Base-by-base conservation (phyloP, 345 rosid species). In the Acer yangbiense region DNA sequence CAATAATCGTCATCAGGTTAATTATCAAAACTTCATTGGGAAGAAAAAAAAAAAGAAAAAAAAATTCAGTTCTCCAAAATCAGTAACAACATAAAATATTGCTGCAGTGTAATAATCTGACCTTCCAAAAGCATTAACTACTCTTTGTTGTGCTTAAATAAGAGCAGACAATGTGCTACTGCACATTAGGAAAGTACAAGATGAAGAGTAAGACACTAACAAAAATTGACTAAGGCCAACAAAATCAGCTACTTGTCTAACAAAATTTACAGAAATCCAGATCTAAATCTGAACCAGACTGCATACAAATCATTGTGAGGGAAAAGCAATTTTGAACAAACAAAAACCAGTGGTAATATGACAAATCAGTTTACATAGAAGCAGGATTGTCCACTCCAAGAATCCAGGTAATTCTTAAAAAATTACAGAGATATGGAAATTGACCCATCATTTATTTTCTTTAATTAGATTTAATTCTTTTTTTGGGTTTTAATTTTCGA, bases 11-110 rank as follows among this genome's bases (percentile, higher is more conserved):
- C 62, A 65, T 68, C 35, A 12, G 76, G 73, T 29, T 68, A 70
- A 67, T 13, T 29, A 27, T 61, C 27, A 63, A 74, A 80, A 64
- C 57, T 74, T 55, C 12, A 81, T 16, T 11, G n/a, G 76, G 32
- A 18, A 60, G 6, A 43, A 43, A 25, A 25, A 25, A 43, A 25
- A 25, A 25, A 25, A 1, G 1, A 44, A 46, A 9, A 46, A 46
- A 10, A 2, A 71, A 27, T 39, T 18, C 55, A 76, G 35, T 63
- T 67, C 52, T 79, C 35, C 58, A 32, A 43, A 76, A 63, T 21
- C n/a, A 79, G 58, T 54, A 58, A 69, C 44, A 69, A 25, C 27
- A 39, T 13, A 71, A 73, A 73, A 39, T 13, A 61, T 6, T 5
- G 54, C 66, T 43, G 21, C 32, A 71, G 7, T 39, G 12, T 72